Base-by-base conservation (phyloP, 108 stramenopile species). In the Pseudonitzschia pungens region DNA sequence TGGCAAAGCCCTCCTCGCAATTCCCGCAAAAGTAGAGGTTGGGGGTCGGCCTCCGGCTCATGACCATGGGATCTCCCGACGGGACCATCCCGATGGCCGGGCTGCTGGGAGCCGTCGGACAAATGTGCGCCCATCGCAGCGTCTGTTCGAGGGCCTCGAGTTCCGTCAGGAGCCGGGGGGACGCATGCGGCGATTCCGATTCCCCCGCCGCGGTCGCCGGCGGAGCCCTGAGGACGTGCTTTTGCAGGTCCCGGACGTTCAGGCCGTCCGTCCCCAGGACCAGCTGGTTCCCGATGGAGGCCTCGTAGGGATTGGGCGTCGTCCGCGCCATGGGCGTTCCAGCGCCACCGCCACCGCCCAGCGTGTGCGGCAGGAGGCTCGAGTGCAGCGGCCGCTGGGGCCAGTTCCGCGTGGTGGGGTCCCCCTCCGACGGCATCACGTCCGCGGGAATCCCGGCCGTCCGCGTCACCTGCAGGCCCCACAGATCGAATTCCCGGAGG, bases 331-430 rank as follows among this genome's bases (percentile, higher is more conserved):
- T 83, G 80, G 63, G 42, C 41, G 20, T n/a, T 18, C 24, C 40
- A 20, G 11, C 11, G 4, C 59, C 45, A 45, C 62, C 58, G 24
- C 80, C 71, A 8, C 4, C 79, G 53, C n/a, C 28, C 15, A 29
- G 59, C n/a, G 59, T 60, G 59, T 60, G 59, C 0, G 82, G 91
- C 65, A 95, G 59, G 36, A 95, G 60, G 70, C 83, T 84, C 10
- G 81, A 78, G 79, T 95, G 94, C 18, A 95, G 59, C 1, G 91
- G 89, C 32, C 87, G 78, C 69, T 95, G 94, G 27, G 94, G 94
- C 91, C 91, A 91, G 70, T 90, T 92, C 76, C 88, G 88, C 68
- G 87, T 91, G 68, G 91, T 92, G 15, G 94, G 94, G 82, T 95
- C 94, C 57, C 85, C 68, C 70, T 75, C 70, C 18, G 89, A 88